Evolutionary conservation across 2,329 filamentous ascomycete genomes (phyloP), one percentile per base, ranked within the genome.

Genomic region (Neodidymelliopsis sp.): DNA sequence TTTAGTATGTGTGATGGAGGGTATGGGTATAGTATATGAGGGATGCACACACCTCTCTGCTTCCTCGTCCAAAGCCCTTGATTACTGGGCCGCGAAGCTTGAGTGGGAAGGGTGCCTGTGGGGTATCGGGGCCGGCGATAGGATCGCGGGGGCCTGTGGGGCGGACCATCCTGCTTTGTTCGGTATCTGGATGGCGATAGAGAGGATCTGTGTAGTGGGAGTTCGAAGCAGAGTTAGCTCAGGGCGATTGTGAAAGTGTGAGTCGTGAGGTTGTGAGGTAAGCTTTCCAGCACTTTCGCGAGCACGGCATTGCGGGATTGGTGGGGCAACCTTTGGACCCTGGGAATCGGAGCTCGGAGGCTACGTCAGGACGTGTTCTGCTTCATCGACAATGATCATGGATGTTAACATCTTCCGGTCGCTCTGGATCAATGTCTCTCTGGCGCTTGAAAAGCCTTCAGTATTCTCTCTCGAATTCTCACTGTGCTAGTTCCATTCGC

Each of bases 11-110:
- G 33, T 18, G 39, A 11, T 25, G 22, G 18, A 34, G 19, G 13
- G 23, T 30, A 11, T 30, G 25, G 13, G 20, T 16, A 11, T 12
- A 10, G 20, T 76, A 54, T 16, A 11, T 90, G 25, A 27, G 16
- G 10, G 8, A 37, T n/a, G 12, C 51, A 18, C 75, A 50, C 71
- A 92, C 90, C 76, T 97, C 92, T 78, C 91, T 95, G 66, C 90
- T 96, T 12, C 94, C 94, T 52, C 94, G 84, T 30, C 94, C 93
- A 73, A 97, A 97, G 24, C 94, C 94, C 65, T 90, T 88, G 65
- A 97, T 91, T 18, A 99, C 91, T 45, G 87, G 84, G 18, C 94
- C 94, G 54, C 89, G 87, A 76, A 97, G 86, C 60, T 82, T 84
- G 62, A 96, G 81, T 0, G 94, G 94, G 73, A 86, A 97, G 0